Conservation (phyloP, 2,329 filamentous ascomycete species). For the Diaporthe nobilis region DNA sequence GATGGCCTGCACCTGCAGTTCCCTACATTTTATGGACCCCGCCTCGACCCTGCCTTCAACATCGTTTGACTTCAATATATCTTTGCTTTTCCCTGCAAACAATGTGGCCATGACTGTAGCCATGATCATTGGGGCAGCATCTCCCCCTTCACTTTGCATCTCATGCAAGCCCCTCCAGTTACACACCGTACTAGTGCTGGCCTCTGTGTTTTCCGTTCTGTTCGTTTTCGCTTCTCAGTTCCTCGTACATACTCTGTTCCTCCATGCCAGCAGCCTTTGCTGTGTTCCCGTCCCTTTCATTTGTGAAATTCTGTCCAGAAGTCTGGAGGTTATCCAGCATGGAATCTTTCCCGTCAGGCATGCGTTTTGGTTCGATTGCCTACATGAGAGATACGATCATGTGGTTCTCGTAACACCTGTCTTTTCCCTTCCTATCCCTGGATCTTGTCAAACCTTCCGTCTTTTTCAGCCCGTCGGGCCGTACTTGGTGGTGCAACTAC, state of each 20-base stretch:
- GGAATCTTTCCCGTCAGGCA: background rate
- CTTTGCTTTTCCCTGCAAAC: background rate
- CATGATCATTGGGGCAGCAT: background rate
- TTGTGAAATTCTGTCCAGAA: background rate
- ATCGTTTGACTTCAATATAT: background rate
- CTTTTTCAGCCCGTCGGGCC: background rate
- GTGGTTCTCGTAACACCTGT: background rate
- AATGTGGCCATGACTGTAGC: background rate
- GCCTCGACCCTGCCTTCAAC: background rate
- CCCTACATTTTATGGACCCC: background rate
- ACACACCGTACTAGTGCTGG: background rate
- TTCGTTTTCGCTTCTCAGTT: background rate
- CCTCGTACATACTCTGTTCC: background rate
- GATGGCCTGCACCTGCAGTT: background rate
- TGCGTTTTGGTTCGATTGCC: background rate
- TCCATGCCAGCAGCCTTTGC: background rate
- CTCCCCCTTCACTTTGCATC: background rate
- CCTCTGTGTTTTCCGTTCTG: background rate
- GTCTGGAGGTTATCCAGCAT: background rate
- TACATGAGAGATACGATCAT: background rate
- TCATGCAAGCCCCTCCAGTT: background rate
- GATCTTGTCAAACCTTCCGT: no score
- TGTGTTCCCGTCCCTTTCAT: no score
- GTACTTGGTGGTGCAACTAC: background rate
- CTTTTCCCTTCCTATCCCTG: background rate